Percentiles rank a stretch among this genome's conserved stretches.
phyloP scores from a whole-genome alignment of 352 stramenopile genomes.

The Phytophthora aleatoria region DNA sequence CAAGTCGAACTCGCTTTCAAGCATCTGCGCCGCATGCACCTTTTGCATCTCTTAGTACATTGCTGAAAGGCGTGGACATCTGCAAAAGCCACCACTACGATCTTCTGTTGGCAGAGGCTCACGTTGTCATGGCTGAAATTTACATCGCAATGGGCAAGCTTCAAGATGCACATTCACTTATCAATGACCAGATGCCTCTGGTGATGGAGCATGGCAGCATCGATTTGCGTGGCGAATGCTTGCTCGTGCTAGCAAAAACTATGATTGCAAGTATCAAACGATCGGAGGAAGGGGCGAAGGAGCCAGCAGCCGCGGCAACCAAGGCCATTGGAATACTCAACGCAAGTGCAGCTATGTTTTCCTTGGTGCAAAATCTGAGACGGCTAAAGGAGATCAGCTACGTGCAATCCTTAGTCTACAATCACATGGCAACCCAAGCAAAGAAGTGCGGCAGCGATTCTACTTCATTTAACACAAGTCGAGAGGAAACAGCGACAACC shows the following conservation, averaged over 20 bases:
- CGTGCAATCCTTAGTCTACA: constrained; percentile 44
- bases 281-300: constrained; percentile 21
- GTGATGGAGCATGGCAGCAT: constrained; percentile 72
- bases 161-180: constrained; percentile 46
- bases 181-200: constrained; percentile 66
- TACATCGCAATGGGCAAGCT: constrained; percentile 63
- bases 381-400: constrained; percentile 50
- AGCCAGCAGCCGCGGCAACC: constrained; percentile 1
- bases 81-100: constrained; percentile 61
- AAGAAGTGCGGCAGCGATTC: constrained; percentile 13
- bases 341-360: constrained; percentile 39
- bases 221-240: constrained; percentile 55
- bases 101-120: constrained; percentile 58
- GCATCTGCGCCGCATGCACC: constrained; percentile 48
- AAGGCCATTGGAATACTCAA: constrained; percentile 36
- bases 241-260: constrained; percentile 63
- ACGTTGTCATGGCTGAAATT: constrained; percentile 68
- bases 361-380: constrained; percentile 34
- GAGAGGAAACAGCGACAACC: constrained; percentile 29
- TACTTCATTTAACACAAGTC: constrained; percentile 12
- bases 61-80: constrained; percentile 54
- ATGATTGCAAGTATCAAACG: constrained; percentile 41
- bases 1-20: constrained; percentile 40
- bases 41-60: constrained; percentile 48
- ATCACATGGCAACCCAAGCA: constrained; percentile 39